Base-by-base conservation (phyloP, 2,329 filamentous ascomycete species). In the Diaporthe humulicola region DNA sequence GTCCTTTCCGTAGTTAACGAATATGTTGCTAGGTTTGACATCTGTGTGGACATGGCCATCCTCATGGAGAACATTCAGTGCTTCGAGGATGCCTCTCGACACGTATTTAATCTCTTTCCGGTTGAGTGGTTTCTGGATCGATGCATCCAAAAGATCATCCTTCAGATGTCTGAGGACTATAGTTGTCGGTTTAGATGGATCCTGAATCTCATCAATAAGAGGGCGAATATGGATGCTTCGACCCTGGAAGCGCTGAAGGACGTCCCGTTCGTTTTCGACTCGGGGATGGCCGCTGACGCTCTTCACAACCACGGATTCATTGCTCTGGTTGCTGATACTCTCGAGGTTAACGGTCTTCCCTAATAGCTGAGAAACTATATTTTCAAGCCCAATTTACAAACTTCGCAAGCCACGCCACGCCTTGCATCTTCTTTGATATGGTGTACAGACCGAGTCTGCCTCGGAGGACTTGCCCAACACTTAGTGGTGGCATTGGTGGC, bases 91-190 rank as follows among this genome's bases (percentile, higher is more conserved):
- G 69, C 75, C 71, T 58, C 58, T 76, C 7, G 79, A 77, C 9
- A 80, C 78, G 33, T 79, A 74, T 73, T 80, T 81, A 73, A 81
- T 80, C 73, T 81, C 79, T 17, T 76, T 77, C 14, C 79, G 77
- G 22, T 77, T 75, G 56, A 81, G 74, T 22, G 77, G 73, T 79
- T 79, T 52, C 71, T 74, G n/a, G 73, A 77, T 78, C 1, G 79
- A 81, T 74, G 79, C 79, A 56, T 72, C 75, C 9, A 78, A 73
- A 28, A 80, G 50, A 52, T 81, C 78, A 70, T 76, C 77, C 33
- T 81, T 78, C 33, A 81, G 67, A 72, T 81, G 60, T 28, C 36
- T 45, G 33, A 70, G 64, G 28, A 74, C 28, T 9, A 70, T 74
- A 0, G 40, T 69, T 57, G 60, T 30, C 58, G 61, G 61, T 60